Percentiles rank a stretch among this genome's conserved stretches.
These are phyloP conservation scores for Fusarium hostae DNA, from an alignment of 2,329 filamentous ascomycete species.

Conservation along the genomic window DNA sequence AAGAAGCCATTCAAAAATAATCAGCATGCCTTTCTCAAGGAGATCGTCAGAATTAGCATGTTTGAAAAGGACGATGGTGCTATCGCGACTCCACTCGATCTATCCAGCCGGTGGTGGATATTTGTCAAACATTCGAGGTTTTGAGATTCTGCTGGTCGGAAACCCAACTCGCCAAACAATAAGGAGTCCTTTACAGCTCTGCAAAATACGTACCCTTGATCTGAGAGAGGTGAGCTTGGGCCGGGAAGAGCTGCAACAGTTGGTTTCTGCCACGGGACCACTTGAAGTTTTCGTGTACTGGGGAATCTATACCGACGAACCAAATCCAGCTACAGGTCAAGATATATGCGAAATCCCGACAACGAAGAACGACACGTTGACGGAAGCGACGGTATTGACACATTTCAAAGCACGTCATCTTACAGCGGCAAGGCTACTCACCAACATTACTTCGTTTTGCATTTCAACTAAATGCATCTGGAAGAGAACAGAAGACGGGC, in stretches of 20 bases:
- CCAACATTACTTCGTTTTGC: not conserved
- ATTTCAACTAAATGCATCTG: not conserved
- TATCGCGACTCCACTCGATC: not conserved
- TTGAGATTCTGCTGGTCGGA: not conserved
- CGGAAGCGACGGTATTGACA: not conserved
- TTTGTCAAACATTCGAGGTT: not conserved
- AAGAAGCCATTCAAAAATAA: not conserved
- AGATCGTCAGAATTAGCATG: not conserved
- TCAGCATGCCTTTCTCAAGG: not conserved
- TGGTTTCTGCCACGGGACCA: not conserved
- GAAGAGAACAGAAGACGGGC: not conserved
- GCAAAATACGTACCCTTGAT: not conserved
- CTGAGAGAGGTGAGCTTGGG: not conserved
- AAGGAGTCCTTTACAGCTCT: not conserved
- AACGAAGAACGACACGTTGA: not conserved
- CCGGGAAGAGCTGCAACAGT: not conserved
- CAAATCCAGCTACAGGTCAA: not conserved
- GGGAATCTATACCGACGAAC: not conserved
- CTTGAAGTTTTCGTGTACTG: not conserved
- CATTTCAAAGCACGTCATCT: not conserved
- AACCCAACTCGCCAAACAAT: not conserved
- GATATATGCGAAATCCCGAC: not conserved
- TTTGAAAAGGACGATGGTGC: accelerated
- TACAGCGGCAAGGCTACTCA: not conserved
- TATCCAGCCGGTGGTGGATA: not conserved